phyloP scores from a whole-genome alignment of 2,329 filamentous ascomycete species.

The Neoascochyta sp. region DNA sequence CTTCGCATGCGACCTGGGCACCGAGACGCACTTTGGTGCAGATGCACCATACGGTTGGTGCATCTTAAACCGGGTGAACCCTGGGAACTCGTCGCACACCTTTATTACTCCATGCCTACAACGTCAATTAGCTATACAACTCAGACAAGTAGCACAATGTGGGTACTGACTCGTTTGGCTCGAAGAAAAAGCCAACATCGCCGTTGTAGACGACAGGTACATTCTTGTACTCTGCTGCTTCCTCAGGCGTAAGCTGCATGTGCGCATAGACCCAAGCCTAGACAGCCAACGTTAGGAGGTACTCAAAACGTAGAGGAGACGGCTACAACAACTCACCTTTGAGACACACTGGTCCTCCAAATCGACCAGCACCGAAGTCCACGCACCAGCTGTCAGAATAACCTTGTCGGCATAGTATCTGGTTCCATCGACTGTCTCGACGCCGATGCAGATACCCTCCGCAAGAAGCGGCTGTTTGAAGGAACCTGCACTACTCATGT shows the following conservation, averaged over 20 bases:
- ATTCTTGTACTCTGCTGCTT: slow-evolving; percentile 47
- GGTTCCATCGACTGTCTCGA: slow-evolving; percentile 43
- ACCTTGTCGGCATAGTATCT: slow-evolving; percentile 45
- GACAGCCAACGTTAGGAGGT: no score
- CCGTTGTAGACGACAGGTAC: slow-evolving; percentile 56
- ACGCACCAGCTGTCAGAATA: slow-evolving; percentile 42
- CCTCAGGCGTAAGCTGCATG: slow-evolving; percentile 48
- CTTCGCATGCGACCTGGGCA: slow-evolving; percentile 46
- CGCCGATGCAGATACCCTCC: slow-evolving; percentile 39
- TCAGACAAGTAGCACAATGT: background rate
- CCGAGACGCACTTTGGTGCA: slow-evolving; percentile 52
- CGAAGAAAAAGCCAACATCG: slow-evolving; percentile 50
- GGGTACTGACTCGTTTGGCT: slow-evolving; percentile 41
- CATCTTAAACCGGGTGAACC: slow-evolving; percentile 38
- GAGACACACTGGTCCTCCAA: slow-evolving; percentile 43
- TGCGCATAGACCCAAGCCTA: slow-evolving; percentile 54
- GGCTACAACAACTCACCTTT: slow-evolving; percentile 56
- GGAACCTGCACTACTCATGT: slow-evolving; percentile 38
- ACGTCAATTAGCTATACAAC: background rate
- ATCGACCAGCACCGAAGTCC: slow-evolving; percentile 28
- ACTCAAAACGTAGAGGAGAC: no score
- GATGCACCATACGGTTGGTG: slow-evolving; percentile 45
- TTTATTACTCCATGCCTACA: slow-evolving; percentile 42
- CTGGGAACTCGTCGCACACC: slow-evolving; percentile 57
- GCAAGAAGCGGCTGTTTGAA: slow-evolving; percentile 45